A percentile compares a stretch with the other conserved stretches of the same genome.
phyloP scores from a whole-genome alignment of 768 basidiomycete species.

The Psilocybe cyanescens region DNA sequence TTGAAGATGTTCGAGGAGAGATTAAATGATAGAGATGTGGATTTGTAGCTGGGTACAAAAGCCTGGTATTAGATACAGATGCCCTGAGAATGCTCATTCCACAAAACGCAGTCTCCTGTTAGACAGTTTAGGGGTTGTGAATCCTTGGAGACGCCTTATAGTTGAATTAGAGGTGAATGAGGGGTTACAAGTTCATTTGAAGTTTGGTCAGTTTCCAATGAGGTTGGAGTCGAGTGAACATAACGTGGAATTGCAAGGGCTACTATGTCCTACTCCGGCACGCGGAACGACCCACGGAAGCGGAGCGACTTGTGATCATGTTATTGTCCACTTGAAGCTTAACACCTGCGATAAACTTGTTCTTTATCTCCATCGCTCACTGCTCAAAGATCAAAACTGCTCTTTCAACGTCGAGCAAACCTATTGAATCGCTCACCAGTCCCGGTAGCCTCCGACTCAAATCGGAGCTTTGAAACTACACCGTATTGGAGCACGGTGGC shows the following conservation, averaged over 20 bases:
- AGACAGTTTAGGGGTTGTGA: not conserved
- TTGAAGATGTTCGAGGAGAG: not conserved
- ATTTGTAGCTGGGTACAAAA: slow-evolving; percentile 5
- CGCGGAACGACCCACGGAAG: slow-evolving; percentile 6
- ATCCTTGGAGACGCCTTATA: slow-evolving; percentile 3
- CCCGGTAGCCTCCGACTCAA: too few species aligned
- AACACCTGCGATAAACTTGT: not conserved
- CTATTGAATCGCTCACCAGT: not conserved
- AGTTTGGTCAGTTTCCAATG: not conserved
- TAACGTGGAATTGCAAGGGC: not conserved
- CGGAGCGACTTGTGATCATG: slow-evolving; percentile 1
- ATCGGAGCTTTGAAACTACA: too few species aligned
- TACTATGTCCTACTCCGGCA: not conserved
- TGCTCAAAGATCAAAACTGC: not conserved
- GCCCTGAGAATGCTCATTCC: slow-evolving; percentile 23
- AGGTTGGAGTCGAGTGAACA: slow-evolving; percentile 1
- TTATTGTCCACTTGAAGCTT: not conserved
- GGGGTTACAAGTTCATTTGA: slow-evolving; percentile 11
- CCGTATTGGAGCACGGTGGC: too few species aligned
- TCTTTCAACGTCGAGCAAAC: slow-evolving; percentile 2
- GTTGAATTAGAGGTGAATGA: not conserved
- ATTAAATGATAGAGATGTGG: not conserved
- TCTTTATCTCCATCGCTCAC: not conserved
- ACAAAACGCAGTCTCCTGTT: slow-evolving; percentile 1
- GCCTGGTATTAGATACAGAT: slow-evolving; percentile 9